phyloP scores from a whole-genome alignment of 2,329 filamentous ascomycete genomes.

The Fonsecaea multimorphosa region DNA sequence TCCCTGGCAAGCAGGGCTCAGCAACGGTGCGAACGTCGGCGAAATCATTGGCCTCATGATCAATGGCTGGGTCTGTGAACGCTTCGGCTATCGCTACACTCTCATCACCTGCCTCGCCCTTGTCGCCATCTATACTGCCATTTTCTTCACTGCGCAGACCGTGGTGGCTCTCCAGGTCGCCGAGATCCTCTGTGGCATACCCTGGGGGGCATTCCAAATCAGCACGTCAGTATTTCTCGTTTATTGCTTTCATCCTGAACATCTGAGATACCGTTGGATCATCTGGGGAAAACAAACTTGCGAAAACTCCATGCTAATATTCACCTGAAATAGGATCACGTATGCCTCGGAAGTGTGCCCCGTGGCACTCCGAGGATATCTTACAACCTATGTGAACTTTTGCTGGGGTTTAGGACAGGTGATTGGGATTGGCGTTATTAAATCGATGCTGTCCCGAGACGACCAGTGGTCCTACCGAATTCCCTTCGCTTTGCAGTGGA shows the following conservation, averaged over 20 bases:
- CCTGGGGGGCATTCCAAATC: conserved; percentile 60
- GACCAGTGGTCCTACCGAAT: conserved; percentile 61
- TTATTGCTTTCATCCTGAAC: background rate
- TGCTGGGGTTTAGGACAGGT: conserved; percentile 54
- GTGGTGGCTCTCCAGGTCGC: conserved; percentile 56
- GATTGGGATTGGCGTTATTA: conserved; percentile 59
- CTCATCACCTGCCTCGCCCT: conserved; percentile 55
- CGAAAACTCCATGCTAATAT: background rate
- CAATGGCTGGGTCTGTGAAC: conserved; percentile 59
- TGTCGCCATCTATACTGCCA: conserved; percentile 56
- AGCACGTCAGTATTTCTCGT: conserved; percentile 29
- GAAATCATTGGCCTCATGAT: conserved; percentile 57
- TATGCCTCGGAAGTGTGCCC: conserved; percentile 57
- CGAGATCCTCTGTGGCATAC: conserved; percentile 58
- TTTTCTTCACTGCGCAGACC: conserved; percentile 59
- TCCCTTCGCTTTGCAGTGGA: conserved; percentile 59
- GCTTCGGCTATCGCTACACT: conserved; percentile 60
- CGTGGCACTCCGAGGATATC: conserved; percentile 52
- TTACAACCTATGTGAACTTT: conserved; percentile 52
- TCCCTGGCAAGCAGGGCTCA: conserved; percentile 45
- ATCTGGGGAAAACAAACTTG: background rate
- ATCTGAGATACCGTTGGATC: background rate
- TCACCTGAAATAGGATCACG: conserved; percentile 45
- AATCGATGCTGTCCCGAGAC: conserved; percentile 52
- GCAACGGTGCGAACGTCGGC: conserved; percentile 42